These are phyloP conservation scores for Solanum chmielewskii DNA, from an alignment of 257 asterid genomes.

Conservation along the genomic window DNA sequence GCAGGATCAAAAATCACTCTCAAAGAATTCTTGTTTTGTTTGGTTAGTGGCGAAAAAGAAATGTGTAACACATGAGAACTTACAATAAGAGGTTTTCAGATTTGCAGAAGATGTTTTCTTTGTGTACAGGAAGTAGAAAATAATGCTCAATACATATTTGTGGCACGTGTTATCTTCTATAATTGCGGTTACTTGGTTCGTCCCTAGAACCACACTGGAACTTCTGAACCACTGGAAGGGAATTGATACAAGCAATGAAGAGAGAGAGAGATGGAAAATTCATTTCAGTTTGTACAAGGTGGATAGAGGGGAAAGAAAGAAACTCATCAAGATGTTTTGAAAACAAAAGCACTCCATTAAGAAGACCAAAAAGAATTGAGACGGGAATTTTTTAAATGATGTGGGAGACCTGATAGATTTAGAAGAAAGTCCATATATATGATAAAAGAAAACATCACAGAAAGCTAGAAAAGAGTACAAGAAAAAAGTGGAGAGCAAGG, in stretches of 20 bases:
- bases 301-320: background rate
- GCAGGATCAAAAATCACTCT: background rate
- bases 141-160: background rate
- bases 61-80: background rate
- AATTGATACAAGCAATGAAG: background rate
- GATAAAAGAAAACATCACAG: background rate
- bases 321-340: background rate
- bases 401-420: background rate
- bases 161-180: background rate
- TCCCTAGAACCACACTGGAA: background rate
- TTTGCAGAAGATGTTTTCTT: background rate
- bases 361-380: background rate
- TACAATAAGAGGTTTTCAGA: background rate
- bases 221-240: background rate
- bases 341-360: background rate
- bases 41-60: background rate
- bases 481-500: background rate
- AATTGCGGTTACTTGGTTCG: background rate
- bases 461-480: background rate
- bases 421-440: background rate
- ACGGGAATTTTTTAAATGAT: background rate
- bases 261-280: background rate
- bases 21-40: background rate
- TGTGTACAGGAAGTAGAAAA: background rate
- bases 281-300: background rate